Evolutionary conservation across 1,284 basidiomycete genomes (phyloP), one percentile per base, ranked within the genome.

Genomic region (Ceratobasidium sp.): DNA sequence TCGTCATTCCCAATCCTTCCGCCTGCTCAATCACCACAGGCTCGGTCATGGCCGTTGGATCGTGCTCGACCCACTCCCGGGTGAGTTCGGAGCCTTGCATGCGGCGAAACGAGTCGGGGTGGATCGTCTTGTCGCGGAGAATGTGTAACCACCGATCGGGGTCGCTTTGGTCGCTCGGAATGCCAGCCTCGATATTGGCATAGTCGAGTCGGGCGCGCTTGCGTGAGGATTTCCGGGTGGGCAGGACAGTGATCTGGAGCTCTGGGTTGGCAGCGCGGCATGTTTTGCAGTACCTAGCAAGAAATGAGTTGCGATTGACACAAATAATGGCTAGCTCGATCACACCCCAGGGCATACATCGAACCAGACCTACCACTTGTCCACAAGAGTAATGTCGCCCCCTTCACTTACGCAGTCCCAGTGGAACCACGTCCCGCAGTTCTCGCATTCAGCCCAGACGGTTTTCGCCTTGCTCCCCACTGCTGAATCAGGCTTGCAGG

Each of bases 1-100:
- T 94, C 75, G 86, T 87, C 90, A 96, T 92, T 20, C 90, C 92
- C 31, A 94, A 79, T 5, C 92, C 92, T 13, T 91, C 88, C 0
- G 88, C 84, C n/a, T 79, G 77, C 76, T 90, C 88, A 67, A 94
- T 84, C 17, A 94, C 78, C 69, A 94, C 83, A 2, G 92, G 92
- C 72, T 93, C 91, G 49, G 78, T 84, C 85, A 94, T 84, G 1
- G 91, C 90, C 65, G 77, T 79, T 32, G 86, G 84, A 74, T 93
- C 87, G 20, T 75, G 82, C 72, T 89, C 85, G 25, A 93, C 73
- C 92, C 92, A 94, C 56, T 89, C 85, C 34, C 86, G 72, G 8
- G 83, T 83, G 13, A 94, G 81, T 10, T 90, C 86, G 29, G 78
- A 76, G 25, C 91, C 90, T 15, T 84, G 78, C 85, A 91, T 87